Base-by-base conservation (phyloP, 768 basidiomycete genomes). In the Phallus indusiatus region DNA sequence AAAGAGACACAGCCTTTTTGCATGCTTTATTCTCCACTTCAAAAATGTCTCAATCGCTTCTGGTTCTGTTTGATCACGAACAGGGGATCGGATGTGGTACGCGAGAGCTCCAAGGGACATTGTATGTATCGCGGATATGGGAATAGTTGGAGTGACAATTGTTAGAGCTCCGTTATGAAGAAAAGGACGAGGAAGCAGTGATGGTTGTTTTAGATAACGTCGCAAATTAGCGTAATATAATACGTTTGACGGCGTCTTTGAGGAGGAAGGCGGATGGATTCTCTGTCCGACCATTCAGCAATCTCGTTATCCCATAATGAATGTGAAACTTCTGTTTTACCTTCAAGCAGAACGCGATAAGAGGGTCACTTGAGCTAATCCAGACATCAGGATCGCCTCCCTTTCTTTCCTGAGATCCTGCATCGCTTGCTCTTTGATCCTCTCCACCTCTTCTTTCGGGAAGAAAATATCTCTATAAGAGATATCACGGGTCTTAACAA, bases 351-450 rank as follows among this genome's bases (percentile, higher is more conserved):
- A 61, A 60, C 8, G 61, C 61, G 18, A 57, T 56, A 10, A 61
- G 34, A 18, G 51, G 58, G 33, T 61, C 61, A 37, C 61, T 61
- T 35, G 61, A 50, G 50, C 61, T 61, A 42, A 61, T 28, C 61
- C 57, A 59, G 7, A 52, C 47, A 51, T 36, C 46, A 14, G 24
- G 35, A 33, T 57, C 46, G 14, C 59, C 60, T 2, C 53, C 53
- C 12, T 47, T 36, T 60, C 59, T 21, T 55, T 54, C 18, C 37
- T 55, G 6, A 61, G 22, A 50, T 59, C 60, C 5, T 16, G 35
- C 54, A 58, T 61, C 5, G 60, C 60, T 35, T 61, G 37, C 17
- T 21, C 24, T 28, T 61, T 61, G 46, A 61, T 56, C 11, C 60
- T 35, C 37, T 61, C 54, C 17, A 54, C 60, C 37, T 61, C 60